Evolutionary conservation across 139 green algal genomes (phyloP).

Genomic region (Nannochloris sp.): DNA sequence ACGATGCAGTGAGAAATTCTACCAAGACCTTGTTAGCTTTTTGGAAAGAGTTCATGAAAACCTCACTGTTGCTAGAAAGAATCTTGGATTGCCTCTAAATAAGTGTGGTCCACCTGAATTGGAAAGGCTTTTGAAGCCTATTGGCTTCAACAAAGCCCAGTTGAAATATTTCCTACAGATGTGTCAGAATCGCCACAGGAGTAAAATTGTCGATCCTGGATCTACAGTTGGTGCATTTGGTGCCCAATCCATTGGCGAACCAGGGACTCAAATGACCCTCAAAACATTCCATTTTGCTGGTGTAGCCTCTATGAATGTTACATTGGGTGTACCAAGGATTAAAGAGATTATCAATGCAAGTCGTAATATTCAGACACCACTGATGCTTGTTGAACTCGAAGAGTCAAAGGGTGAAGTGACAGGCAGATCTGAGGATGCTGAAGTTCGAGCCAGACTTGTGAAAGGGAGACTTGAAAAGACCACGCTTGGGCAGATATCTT

Average conservation of each 20-base stretch:
- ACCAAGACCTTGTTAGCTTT: slow-evolving; percentile 4
- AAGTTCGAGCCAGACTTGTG: slow-evolving; percentile 69
- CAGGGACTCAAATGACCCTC: slow-evolving; percentile 98
- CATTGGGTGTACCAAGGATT: slow-evolving; percentile 91
- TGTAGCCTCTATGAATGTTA: slow-evolving; percentile 96
- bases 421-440: slow-evolving; percentile 47
- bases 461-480: slow-evolving; percentile 88
- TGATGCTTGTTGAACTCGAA: slow-evolving; percentile 68
- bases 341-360: slow-evolving; percentile 99
- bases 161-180: slow-evolving; percentile 53
- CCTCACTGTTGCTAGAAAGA: slow-evolving; percentile 19
- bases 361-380: slow-evolving; percentile 89
- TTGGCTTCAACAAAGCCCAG: slow-evolving; percentile 49
- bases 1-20: slow-evolving; percentile 7
- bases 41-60: background rate
- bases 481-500: slow-evolving; percentile 70
- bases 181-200: slow-evolving; percentile 12
- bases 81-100: slow-evolving; percentile 39
- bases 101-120: slow-evolving; percentile 22
- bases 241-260: slow-evolving; percentile 91
- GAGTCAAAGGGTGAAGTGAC: background rate
- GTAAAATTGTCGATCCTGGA: slow-evolving; percentile 72
- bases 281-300: slow-evolving; percentile 99
- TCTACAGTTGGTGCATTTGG: slow-evolving; percentile 83
- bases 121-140: slow-evolving; percentile 50